Conservation (phyloP, 495 filamentous ascomycete genomes). For the Talaromyces stipitatus region DNA sequence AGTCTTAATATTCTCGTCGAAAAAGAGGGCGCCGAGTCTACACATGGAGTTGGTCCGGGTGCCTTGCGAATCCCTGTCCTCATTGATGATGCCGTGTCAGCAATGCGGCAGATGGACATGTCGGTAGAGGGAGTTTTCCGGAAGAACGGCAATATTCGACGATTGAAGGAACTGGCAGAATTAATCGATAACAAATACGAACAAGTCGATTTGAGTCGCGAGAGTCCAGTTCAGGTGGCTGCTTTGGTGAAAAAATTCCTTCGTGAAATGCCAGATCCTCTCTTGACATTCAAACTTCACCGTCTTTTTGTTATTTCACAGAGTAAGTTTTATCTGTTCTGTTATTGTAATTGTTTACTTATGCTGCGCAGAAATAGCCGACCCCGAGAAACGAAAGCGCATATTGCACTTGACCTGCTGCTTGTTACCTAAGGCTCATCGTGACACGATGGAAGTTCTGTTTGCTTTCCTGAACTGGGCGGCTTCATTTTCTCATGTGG, state of each 20-base stretch:
- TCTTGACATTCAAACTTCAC: constrained; percentile 93
- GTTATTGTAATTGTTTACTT: constrained; percentile 12
- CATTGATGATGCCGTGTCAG: constrained; percentile 83
- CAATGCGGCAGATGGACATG: constrained; percentile 98
- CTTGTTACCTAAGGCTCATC: constrained; percentile 83
- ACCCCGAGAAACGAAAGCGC: constrained; percentile 72
- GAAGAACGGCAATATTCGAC: constrained; percentile 96
- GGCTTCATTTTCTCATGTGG: constrained; percentile 91
- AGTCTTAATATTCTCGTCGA: constrained; percentile 77
- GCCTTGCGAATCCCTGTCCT: constrained; percentile 80
- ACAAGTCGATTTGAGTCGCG: constrained; percentile 70
- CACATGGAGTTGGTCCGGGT: constrained; percentile 89
- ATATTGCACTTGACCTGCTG: constrained; percentile 90
- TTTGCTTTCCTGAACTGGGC: constrained; percentile 98
- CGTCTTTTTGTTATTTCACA: constrained; percentile 82
- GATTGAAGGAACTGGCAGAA: constrained; percentile 75
- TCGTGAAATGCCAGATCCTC: constrained; percentile 86
- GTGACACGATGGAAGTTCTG: constrained; percentile 90
- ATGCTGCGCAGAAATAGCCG: constrained; percentile 60
- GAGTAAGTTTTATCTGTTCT: constrained; percentile 43
- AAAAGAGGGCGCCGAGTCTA: constrained; percentile 89
- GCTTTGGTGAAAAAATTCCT: constrained; percentile 95
- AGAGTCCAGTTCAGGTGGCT: constrained; percentile 87
- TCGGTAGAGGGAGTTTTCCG: constrained; percentile 98
- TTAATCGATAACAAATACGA: constrained; percentile 79